These are phyloP conservation scores for Monilinia fructigena DNA, from an alignment of 2,329 filamentous ascomycete species.

Conservation along the genomic window DNA sequence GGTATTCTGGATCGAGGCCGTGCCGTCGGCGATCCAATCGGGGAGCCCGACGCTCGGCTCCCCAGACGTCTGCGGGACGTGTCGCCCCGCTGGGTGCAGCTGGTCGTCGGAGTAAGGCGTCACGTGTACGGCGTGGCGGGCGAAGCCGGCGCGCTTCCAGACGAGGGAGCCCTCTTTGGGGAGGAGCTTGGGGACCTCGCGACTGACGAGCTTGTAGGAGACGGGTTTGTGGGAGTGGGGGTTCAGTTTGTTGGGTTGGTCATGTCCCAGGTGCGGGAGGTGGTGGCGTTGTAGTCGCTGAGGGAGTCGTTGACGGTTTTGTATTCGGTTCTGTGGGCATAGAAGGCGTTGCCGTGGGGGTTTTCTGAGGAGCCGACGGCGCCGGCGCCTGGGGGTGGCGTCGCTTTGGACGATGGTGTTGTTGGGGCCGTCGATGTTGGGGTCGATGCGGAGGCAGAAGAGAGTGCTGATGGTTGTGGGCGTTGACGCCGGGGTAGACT, in stretches of 20 bases:
- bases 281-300: slow-evolving; percentile 79
- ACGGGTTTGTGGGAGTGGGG: slow-evolving; percentile 81
- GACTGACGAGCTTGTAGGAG: slow-evolving; percentile 84
- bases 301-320: slow-evolving; percentile 65
- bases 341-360: slow-evolving; percentile 87
- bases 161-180: slow-evolving; percentile 80
- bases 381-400: slow-evolving; percentile 64
- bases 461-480: slow-evolving; percentile 95
- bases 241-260: slow-evolving; percentile 79
- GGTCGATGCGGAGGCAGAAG: slow-evolving; percentile 85
- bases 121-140: slow-evolving; percentile 58
- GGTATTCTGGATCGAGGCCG: slow-evolving; percentile 70
- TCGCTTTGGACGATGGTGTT: slow-evolving; percentile 88
- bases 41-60: slow-evolving; percentile 47
- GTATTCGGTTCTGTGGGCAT: slow-evolving; percentile 78
- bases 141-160: slow-evolving; percentile 58
- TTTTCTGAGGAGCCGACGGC: slow-evolving; percentile 80
- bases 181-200: slow-evolving; percentile 75
- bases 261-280: slow-evolving; percentile 86
- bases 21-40: slow-evolving; percentile 57
- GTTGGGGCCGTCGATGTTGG: slow-evolving; percentile 79
- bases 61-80: slow-evolving; percentile 56
- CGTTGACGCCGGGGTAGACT: slow-evolving; percentile 86
- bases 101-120: slow-evolving; percentile 64
- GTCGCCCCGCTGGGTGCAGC: slow-evolving; percentile 58